A percentile compares a stretch with the other conserved stretches of the same genome.
phyloP scores from a whole-genome alignment of 495 filamentous ascomycete species.

The Daldinia grandis region DNA sequence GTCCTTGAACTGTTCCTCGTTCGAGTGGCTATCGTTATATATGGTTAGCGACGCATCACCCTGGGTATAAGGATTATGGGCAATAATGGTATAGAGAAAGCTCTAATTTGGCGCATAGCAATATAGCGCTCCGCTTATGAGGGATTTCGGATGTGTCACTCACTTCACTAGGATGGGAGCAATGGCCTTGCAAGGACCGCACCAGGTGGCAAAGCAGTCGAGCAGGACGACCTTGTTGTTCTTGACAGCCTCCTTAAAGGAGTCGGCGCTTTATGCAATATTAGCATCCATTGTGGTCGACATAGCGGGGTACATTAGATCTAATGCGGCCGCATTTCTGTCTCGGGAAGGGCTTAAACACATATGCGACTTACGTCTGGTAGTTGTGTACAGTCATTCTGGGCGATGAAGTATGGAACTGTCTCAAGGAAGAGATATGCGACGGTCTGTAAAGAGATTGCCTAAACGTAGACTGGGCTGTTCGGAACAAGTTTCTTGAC shows the following conservation, averaged over 20 bases:
- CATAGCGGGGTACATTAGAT: background rate
- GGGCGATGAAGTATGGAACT: constrained; percentile 53
- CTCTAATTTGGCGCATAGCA: background rate
- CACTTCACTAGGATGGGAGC: constrained; percentile 75
- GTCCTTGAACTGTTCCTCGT: constrained; percentile 42
- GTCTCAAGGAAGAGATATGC: constrained; percentile 39
- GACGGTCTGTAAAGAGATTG: constrained; percentile 37
- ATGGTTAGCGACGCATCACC: background rate
- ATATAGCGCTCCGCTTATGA: background rate
- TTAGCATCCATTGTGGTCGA: constrained; percentile 18
- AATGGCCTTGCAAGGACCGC: constrained; percentile 93
- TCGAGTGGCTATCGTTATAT: constrained; percentile 21
- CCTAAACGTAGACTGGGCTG: constrained; percentile 35
- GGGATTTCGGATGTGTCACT: constrained; percentile 41
- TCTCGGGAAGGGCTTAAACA: background rate
- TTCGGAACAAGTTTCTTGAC: constrained; percentile 40
- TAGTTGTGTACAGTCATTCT: constrained; percentile 58
- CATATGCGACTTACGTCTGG: constrained; percentile 46
- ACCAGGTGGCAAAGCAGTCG: constrained; percentile 92
- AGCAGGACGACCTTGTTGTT: constrained; percentile 71
- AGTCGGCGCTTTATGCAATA: constrained; percentile 59
- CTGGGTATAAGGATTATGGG: background rate
- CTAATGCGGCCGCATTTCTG: background rate
- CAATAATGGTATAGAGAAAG: background rate
- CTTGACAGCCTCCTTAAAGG: constrained; percentile 67